phyloP scores from a whole-genome alignment of 2,329 filamentous ascomycete genomes.

The Xylariaceae sp. region DNA sequence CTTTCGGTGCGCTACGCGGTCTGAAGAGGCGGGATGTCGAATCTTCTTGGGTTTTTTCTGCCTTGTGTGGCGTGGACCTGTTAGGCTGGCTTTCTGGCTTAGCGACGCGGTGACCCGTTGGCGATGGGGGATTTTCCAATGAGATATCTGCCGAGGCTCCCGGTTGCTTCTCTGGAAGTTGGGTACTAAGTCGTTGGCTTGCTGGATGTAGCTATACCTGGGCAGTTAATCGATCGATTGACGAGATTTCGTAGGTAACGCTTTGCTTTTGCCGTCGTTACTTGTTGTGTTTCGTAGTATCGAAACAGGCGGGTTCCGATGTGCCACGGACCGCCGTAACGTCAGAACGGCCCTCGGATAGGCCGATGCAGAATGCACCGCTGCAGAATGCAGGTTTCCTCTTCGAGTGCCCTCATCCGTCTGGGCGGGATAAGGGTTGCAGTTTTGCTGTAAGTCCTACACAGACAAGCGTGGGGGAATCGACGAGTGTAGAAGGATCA shows the following conservation, averaged over 20 bases:
- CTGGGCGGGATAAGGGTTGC: too few relatives aligned
- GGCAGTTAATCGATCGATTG: too few relatives aligned
- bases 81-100: neutral
- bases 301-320: neutral
- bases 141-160: slow-evolving; percentile 17
- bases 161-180: too few relatives aligned
- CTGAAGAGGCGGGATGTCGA: slow-evolving; percentile 14
- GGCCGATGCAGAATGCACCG: slow-evolving; percentile 5
- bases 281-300: too few relatives aligned
- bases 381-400: neutral
- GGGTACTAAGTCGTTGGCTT: too few relatives aligned
- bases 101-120: too few relatives aligned
- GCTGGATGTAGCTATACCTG: too few relatives aligned
- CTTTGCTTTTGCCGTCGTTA: too few relatives aligned
- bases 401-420: too few relatives aligned
- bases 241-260: too few relatives aligned
- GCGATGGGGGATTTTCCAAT: slow-evolving; percentile 3
- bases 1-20: slow-evolving; percentile 9
- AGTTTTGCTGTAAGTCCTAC: too few relatives aligned
- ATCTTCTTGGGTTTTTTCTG: neutral
- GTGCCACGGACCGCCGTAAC: neutral
- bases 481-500: slow-evolving; percentile 6
- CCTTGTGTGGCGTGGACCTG: neutral
- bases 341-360: neutral
- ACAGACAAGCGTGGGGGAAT: too few relatives aligned